Conservation (phyloP, 2,329 filamentous ascomycete species). For the Fusarium incarnatum region DNA sequence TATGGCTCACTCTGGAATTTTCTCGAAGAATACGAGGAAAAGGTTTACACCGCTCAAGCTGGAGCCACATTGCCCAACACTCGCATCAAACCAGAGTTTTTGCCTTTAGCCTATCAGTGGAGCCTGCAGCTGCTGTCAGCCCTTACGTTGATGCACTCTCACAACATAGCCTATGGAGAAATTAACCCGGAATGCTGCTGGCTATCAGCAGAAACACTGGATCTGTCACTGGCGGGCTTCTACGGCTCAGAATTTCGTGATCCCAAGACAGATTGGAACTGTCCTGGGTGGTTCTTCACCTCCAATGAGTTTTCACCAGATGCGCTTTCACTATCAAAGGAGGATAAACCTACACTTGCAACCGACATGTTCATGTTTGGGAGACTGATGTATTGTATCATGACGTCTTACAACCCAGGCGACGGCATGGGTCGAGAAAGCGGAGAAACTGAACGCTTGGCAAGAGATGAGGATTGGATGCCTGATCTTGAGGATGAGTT, state of each 20-base stretch:
- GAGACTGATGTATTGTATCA: not conserved
- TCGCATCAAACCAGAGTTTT: not conserved
- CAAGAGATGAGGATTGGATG: not conserved
- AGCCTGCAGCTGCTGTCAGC: not conserved
- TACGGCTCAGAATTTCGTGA: accelerated
- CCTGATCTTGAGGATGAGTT: slow-evolving; percentile 3
- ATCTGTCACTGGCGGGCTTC: not conserved
- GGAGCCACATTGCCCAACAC: accelerated
- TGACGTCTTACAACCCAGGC: not conserved
- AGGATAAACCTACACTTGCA: not conserved
- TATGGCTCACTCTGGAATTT: not conserved
- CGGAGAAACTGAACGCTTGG: not conserved
- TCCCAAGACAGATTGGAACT: not conserved
- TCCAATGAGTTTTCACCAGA: not conserved
- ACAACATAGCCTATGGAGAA: not conserved
- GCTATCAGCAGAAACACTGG: not conserved
- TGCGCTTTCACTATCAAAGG: not conserved
- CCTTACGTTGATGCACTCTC: not conserved
- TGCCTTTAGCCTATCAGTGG: not conserved
- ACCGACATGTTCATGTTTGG: slow-evolving; percentile 4
- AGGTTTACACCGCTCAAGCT: accelerated
- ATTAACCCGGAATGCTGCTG: not conserved
- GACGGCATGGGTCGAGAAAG: not conserved
- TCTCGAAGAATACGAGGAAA: not conserved
- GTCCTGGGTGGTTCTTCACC: not conserved